Evolutionary conservation across 106 monocot genomes (phyloP).

Genomic region (Dendrobium huoshanense): DNA sequence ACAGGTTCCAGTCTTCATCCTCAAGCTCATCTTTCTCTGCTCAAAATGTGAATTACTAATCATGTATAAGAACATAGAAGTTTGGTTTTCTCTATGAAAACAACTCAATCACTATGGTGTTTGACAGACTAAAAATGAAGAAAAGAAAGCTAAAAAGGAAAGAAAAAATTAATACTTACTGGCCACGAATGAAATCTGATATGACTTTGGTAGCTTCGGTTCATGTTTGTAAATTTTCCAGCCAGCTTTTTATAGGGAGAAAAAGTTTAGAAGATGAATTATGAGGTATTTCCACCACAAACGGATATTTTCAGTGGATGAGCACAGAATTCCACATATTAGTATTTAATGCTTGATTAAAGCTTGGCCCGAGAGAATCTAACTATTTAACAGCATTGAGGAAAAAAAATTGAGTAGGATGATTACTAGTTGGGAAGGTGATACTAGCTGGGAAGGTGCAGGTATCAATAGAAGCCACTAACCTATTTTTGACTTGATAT

Average conservation of each 20-base stretch:
- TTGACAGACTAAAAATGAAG: neutral
- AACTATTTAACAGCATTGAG: too few species aligned
- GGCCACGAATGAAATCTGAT: neutral
- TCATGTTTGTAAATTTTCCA: neutral
- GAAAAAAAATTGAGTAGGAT: neutral
- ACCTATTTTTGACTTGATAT: neutral
- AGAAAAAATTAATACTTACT: neutral
- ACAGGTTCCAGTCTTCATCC: neutral
- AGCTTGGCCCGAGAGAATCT: neutral
- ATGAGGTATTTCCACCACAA: neutral
- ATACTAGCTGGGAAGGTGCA: too few species aligned
- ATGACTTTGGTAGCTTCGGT: neutral
- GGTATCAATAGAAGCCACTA: too few species aligned
- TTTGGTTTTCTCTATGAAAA: neutral
- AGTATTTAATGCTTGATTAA: neutral
- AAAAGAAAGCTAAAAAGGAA: neutral
- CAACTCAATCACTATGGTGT: neutral
- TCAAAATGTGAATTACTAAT: neutral
- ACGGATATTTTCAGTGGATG: neutral
- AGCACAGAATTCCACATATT: neutral
- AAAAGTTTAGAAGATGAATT: neutral
- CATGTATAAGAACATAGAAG: neutral
- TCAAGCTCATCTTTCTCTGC: neutral
- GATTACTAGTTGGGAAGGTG: neutral
- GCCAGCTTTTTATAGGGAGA: neutral